Percentiles rank a stretch among this genome's conserved stretches.
Conservation (phyloP, 2,329 filamentous ascomycete species). For the Shiraia bambusicola region DNA sequence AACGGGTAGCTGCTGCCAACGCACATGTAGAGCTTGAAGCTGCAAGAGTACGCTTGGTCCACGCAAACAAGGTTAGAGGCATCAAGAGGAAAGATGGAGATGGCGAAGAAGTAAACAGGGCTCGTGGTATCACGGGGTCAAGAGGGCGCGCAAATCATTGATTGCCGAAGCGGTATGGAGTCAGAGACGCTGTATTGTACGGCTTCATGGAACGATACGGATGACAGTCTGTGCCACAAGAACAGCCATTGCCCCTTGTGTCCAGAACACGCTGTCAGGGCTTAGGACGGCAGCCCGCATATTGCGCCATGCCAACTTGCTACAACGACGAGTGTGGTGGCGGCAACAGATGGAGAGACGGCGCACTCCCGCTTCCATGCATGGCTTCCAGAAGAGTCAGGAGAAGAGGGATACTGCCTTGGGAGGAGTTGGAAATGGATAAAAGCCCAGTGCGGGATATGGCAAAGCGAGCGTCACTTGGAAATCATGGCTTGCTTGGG, state of each 20-base stretch:
- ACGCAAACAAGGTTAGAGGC: slow-evolving; percentile 31
- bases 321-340: slow-evolving; percentile 20
- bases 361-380: slow-evolving; percentile 20
- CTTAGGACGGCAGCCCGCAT: slow-evolving; percentile 29
- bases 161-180: slow-evolving; percentile 15
- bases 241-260: slow-evolving; percentile 25
- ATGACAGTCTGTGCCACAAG: slow-evolving; percentile 30
- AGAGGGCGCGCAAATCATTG: slow-evolving; percentile 9
- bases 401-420: slow-evolving; percentile 1
- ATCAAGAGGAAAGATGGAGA: slow-evolving; percentile 10
- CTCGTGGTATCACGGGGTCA: slow-evolving; percentile 17
- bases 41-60: slow-evolving; percentile 21
- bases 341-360: slow-evolving; percentile 11
- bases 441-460: not conserved
- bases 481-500: not conserved
- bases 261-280: slow-evolving; percentile 12
- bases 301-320: slow-evolving; percentile 9
- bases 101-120: slow-evolving; percentile 9
- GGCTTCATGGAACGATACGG: slow-evolving; percentile 7
- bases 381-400: slow-evolving; percentile 20
- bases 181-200: slow-evolving; percentile 20
- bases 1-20: slow-evolving; percentile 38
- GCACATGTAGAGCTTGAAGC: slow-evolving; percentile 31
- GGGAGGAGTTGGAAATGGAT: not conserved
- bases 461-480: not conserved